A percentile compares a stretch with the other conserved stretches of the same genome.
Evolutionary conservation across 1,284 basidiomycete species (phyloP).

Genomic region (Cutaneotrichosporon cavernicola): DNA sequence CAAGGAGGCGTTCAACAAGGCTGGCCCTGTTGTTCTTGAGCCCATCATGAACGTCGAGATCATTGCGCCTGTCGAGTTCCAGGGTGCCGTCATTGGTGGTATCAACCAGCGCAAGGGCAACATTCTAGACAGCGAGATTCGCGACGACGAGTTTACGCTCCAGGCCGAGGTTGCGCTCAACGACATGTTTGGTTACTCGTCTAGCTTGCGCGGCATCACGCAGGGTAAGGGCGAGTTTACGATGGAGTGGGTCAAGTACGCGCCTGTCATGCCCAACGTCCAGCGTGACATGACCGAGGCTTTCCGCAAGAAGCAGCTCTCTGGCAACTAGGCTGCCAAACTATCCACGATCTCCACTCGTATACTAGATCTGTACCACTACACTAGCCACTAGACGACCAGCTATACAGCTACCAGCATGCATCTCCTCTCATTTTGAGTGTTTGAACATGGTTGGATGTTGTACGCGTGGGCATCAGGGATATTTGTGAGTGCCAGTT

Average conservation of each 20-base stretch:
- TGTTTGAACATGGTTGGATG: not conserved
- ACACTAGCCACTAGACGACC: not conserved
- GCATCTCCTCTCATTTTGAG: conserved; percentile 9
- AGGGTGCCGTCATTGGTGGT: conserved; percentile 92
- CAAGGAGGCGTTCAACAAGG: conserved; percentile 80
- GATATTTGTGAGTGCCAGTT: not conserved
- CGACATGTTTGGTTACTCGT: conserved; percentile 99
- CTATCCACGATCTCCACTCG: not conserved
- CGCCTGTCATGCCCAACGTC: conserved; percentile 82
- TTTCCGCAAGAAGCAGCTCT: conserved; percentile 57
- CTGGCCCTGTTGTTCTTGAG: conserved; percentile 82
- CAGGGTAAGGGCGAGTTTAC: conserved; percentile 97
- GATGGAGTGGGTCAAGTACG: conserved; percentile 91
- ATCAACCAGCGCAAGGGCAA: conserved; percentile 91
- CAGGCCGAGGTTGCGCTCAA: conserved; percentile 90
- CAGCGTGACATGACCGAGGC: conserved; percentile 78
- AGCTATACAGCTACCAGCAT: not conserved
- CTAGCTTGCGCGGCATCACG: conserved; percentile 84
- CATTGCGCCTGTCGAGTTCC: conserved; percentile 93
- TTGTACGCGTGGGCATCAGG: not conserved
- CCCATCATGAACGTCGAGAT: conserved; percentile 99
- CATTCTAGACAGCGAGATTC: conserved; percentile 92
- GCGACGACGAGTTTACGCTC: conserved; percentile 94
- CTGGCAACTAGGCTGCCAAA: conserved; percentile 5
- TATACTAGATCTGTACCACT: conserved; percentile 9